Conservation (phyloP, 768 basidiomycete species). For the Lepiota venenata region DNA sequence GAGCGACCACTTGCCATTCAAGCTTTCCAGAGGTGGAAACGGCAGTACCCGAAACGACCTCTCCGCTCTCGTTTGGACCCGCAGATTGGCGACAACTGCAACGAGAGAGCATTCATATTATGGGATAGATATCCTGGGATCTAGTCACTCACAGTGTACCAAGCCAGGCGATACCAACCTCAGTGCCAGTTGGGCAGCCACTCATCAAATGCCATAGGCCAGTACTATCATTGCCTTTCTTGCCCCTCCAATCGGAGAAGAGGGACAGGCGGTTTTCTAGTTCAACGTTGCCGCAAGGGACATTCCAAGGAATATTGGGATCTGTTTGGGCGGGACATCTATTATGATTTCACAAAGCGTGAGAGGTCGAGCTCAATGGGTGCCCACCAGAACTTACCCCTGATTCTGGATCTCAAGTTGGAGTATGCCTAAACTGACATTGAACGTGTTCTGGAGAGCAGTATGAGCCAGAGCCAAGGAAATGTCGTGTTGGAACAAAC, state of each 20-base stretch:
- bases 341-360: background rate
- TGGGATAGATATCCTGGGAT: background rate
- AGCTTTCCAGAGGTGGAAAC: conserved; percentile 77
- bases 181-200: conserved; percentile 74
- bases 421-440: conserved; percentile 79
- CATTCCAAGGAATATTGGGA: conserved; percentile 67
- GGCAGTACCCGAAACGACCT: conserved; percentile 73
- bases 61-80: conserved; percentile 36
- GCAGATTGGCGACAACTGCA: conserved; percentile 55
- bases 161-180: conserved; percentile 88
- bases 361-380: background rate
- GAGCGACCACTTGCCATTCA: conserved; percentile 82
- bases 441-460: conserved; percentile 61
- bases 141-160: conserved; percentile 55
- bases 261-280: conserved; percentile 72
- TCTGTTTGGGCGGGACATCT: conserved; percentile 63
- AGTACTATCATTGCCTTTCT: conserved; percentile 64
- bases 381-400: conserved; percentile 29
- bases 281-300: conserved; percentile 53
- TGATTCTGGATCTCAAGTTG: conserved; percentile 71
- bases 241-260: conserved; percentile 82
- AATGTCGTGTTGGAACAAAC: conserved; percentile 23
- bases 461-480: conserved; percentile 2
- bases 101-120: conserved; percentile 7
- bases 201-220: conserved; percentile 92